Conservation (phyloP, 169 alveolate species). For the Babesia sp. region DNA sequence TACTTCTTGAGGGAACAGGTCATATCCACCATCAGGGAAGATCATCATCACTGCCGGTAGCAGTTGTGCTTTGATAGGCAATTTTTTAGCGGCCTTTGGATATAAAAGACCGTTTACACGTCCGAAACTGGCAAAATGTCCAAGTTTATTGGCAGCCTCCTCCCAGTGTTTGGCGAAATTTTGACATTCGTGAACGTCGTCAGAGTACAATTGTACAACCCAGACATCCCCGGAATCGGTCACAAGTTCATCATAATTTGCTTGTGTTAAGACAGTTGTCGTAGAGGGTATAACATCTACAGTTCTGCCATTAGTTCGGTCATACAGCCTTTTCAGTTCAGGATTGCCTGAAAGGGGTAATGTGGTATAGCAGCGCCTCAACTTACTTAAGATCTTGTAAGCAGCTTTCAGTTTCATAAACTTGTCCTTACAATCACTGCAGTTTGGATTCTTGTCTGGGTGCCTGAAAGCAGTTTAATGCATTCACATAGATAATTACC, state of each 20-base stretch:
- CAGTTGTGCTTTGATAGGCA: conserved; percentile 45
- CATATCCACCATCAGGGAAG: conserved; percentile 44
- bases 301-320: conserved; percentile 54
- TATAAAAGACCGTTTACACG: conserved; percentile 41
- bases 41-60: conserved; percentile 59
- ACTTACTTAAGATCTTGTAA: conserved; percentile 55
- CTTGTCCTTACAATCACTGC: conserved; percentile 59
- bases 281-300: conserved; percentile 53
- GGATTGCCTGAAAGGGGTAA: conserved; percentile 42
- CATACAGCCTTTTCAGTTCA: conserved; percentile 52
- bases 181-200: conserved; percentile 40
- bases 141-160: conserved; percentile 37
- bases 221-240: conserved; percentile 40
- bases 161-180: conserved; percentile 58
- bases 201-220: conserved; percentile 65
- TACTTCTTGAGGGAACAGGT: conserved; percentile 42
- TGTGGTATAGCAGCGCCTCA: neutral
- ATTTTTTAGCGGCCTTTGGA: conserved; percentile 14
- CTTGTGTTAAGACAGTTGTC: conserved; percentile 41
- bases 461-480: conserved; percentile 22
- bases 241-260: conserved; percentile 42
- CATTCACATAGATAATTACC: conserved; percentile 6
- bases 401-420: conserved; percentile 63
- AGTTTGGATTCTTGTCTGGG: conserved; percentile 68
- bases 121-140: conserved; percentile 50